phyloP scores from a whole-genome alignment of 345 rosid genomes.

The Eucalyptus shirleyi region DNA sequence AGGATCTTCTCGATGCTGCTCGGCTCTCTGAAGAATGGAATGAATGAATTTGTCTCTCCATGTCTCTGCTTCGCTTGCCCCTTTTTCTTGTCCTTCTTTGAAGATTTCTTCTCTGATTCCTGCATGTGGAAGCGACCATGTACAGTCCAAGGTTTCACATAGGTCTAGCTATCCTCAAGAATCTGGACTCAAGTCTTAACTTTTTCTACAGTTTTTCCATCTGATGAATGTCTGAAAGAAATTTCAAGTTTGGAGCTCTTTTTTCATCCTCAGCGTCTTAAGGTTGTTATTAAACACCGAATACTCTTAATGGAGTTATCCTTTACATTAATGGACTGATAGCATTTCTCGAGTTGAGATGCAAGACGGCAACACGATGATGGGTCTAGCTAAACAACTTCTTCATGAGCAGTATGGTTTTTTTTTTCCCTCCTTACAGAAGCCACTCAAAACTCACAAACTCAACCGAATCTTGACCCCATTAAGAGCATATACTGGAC shows the following conservation, averaged over 20 bases:
- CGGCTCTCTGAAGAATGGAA: constrained; percentile 71
- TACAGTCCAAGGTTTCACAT: background rate
- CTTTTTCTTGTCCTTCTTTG: constrained; percentile 64
- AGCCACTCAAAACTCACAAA: background rate
- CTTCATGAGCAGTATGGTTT: background rate
- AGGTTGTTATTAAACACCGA: background rate
- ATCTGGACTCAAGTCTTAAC: background rate
- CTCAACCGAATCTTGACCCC: background rate
- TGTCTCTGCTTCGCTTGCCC: constrained; percentile 41
- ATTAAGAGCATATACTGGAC: background rate
- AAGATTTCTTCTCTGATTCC: constrained; percentile 49
- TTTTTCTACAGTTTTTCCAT: background rate
- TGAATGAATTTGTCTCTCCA: constrained; percentile 69
- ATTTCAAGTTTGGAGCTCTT: background rate
- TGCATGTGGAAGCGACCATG: constrained; percentile 2
- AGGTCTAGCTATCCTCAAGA: background rate
- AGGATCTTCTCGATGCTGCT: constrained; percentile 93
- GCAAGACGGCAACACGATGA: background rate
- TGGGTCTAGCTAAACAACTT: background rate
- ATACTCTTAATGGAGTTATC: background rate
- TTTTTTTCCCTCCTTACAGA: background rate
- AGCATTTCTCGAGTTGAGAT: background rate
- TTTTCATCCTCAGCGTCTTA: background rate
- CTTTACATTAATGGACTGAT: background rate
- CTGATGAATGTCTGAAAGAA: background rate